phyloP scores from a whole-genome alignment of 2,329 filamentous ascomycete species.

The Neofusicoccum sp. region DNA sequence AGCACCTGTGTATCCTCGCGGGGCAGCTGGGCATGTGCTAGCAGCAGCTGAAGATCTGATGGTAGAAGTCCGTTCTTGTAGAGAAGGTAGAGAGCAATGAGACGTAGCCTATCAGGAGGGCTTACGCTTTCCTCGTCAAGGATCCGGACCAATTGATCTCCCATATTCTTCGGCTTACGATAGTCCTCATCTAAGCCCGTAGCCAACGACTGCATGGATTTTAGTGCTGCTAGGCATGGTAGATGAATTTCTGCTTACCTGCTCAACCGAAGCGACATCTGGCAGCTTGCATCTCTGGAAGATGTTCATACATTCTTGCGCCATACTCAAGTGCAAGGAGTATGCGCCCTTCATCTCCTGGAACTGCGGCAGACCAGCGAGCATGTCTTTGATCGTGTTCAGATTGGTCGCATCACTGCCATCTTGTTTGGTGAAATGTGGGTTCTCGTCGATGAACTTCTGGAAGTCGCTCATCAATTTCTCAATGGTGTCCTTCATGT shows the following conservation, averaged over 20 bases:
- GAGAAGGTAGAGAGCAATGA: slow-evolving; percentile 81
- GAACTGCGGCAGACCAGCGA: slow-evolving; percentile 90
- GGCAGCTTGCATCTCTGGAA: slow-evolving; percentile 83
- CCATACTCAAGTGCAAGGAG: slow-evolving; percentile 92
- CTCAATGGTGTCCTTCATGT: slow-evolving; percentile 98
- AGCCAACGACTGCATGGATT: slow-evolving; percentile 61
- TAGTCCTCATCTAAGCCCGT: slow-evolving; percentile 93
- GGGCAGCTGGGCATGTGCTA: slow-evolving; percentile 78
- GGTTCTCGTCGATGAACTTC: slow-evolving; percentile 85
- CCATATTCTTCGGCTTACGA: slow-evolving; percentile 83
- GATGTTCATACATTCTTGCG: slow-evolving; percentile 92
- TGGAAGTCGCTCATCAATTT: slow-evolving; percentile 91
- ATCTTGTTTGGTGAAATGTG: slow-evolving; percentile 79
- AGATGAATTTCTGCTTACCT: slow-evolving; percentile 46
- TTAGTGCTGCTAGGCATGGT: background rate
- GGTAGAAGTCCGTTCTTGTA: slow-evolving; percentile 81
- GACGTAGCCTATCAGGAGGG: slow-evolving; percentile 72
- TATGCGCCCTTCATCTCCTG: slow-evolving; percentile 95
- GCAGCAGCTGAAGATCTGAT: slow-evolving; percentile 79
- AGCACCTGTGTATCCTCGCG: slow-evolving; percentile 70
- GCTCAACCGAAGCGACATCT: slow-evolving; percentile 84
- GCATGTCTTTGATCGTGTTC: slow-evolving; percentile 94
- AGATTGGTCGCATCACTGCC: slow-evolving; percentile 70
- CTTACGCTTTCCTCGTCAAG: slow-evolving; percentile 78
- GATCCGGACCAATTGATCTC: slow-evolving; percentile 81